Evolutionary conservation across 2,329 filamentous ascomycete species (phyloP), one percentile per base, ranked within the genome.

Genomic region (Pseudocercospora musae): DNA sequence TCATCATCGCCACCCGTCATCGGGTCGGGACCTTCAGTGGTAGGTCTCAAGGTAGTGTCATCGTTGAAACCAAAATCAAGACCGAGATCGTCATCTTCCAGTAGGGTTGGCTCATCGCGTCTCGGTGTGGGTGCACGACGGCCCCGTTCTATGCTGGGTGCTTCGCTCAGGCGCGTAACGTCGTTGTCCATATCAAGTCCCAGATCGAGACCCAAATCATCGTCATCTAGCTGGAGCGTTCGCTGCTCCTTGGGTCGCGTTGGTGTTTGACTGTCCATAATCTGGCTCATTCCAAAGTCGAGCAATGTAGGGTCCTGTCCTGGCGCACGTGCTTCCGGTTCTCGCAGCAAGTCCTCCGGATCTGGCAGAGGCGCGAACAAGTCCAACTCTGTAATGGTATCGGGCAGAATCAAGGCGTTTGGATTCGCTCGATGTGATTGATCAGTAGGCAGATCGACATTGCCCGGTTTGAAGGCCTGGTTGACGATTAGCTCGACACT

Each of bases 401-500:
- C 95, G 6, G 93, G 92, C 59, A 99, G 84, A 72, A 94, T 90
- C 66, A 98, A 85, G 27, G 92, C 89, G 75, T 93, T 91, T 54
- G 93, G 89, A 70, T 92, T 92, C 29, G 91, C 89, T 66, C 90
- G 84, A 71, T 91, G 89, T 15, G 94, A 78, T 59, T 82, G 83
- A 72, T 90, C 91, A 56, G 87, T 85, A n/a, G 93, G 91, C 70
- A 98, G 85, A 77, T 99, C 95, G 74, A 98, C 96, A 78, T 97
- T 97, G 68, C 94, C 94, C 53, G 94, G 91, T 63, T 93, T 90
- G 80, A 98, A 99, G 46, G 95, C 94, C 94, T 96, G 54, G 62
- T 10, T 25, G 2, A 31, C 21, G 1, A 58, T 67, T 54, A 65
- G 60, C 42, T 54, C 18, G 3, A 8, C 13, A n/a, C 15, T 10